Evolutionary conservation across 2,329 filamentous ascomycete species (phyloP).

Genomic region (Pseudocercospora macadamiae): DNA sequence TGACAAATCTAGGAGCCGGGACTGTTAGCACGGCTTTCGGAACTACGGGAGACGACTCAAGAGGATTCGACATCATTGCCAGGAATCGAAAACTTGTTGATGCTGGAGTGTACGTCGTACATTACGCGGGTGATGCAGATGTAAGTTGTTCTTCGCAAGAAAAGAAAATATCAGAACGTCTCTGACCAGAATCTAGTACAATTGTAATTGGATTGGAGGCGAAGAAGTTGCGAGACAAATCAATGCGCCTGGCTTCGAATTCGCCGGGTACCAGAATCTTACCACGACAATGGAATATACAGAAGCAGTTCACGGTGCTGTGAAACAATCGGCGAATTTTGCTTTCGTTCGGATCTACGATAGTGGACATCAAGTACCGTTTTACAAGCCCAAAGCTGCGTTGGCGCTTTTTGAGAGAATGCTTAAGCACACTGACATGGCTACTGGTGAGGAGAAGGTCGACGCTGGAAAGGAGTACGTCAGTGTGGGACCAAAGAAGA

Average conservation of each 20-base stretch:
- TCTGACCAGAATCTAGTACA: neutral
- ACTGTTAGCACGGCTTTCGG: conserved; percentile 50
- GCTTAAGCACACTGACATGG: conserved; percentile 54
- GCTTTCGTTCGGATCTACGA: conserved; percentile 56
- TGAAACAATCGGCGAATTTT: conserved; percentile 56
- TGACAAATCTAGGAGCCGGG: conserved; percentile 53
- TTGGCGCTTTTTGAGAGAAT: conserved; percentile 56
- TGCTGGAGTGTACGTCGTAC: conserved; percentile 45
- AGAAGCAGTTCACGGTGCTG: conserved; percentile 55
- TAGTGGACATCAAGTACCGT: conserved; percentile 55
- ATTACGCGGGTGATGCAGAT: conserved; percentile 54
- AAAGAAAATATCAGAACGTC: too few relatives aligned
- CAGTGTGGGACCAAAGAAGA: conserved; percentile 26
- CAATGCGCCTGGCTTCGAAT: conserved; percentile 44
- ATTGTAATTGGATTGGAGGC: conserved; percentile 36
- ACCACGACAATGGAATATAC: too few relatives aligned
- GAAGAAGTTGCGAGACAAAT: conserved; percentile 47
- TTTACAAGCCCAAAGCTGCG: conserved; percentile 54
- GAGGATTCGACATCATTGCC: conserved; percentile 47
- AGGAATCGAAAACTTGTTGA: conserved; percentile 44
- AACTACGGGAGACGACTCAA: conserved; percentile 54
- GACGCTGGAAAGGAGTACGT: conserved; percentile 16
- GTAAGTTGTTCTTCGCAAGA: neutral
- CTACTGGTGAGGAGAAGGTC: conserved; percentile 45
- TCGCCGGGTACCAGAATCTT: conserved; percentile 54